Evolutionary conservation across 2,329 filamentous ascomycete species (phyloP).

Genomic region (Colletotrichum siamense): DNA sequence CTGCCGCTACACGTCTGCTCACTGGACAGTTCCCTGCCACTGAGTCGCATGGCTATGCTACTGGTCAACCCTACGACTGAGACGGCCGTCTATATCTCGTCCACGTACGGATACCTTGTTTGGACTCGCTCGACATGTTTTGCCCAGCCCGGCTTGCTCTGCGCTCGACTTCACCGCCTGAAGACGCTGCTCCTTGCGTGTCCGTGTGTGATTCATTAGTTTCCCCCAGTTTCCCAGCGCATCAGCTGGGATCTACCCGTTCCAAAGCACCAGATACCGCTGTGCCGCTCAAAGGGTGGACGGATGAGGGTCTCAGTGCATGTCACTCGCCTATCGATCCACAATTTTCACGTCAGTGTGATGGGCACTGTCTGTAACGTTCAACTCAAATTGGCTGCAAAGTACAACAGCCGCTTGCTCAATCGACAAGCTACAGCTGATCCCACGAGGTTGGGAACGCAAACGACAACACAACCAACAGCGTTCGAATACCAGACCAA

Average conservation of each 20-base stretch:
- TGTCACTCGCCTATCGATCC: conserved; percentile 5
- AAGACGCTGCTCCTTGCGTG: conserved; percentile 9
- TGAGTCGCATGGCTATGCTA: background rate
- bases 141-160: background rate
- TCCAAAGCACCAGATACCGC: background rate
- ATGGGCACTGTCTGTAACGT: background rate
- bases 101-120: background rate
- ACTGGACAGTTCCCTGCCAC: background rate
- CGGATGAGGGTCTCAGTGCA: conserved; percentile 9
- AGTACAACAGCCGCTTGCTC: background rate
- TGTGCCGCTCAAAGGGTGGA: background rate
- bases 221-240: background rate
- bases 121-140: background rate
- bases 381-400: background rate
- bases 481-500: background rate
- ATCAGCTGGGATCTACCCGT: conserved; percentile 14
- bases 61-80: background rate
- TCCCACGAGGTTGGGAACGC: background rate
- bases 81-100: background rate
- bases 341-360: conserved; percentile 17
- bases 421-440: background rate
- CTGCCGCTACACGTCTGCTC: background rate
- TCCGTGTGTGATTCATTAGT: conserved; percentile 14
- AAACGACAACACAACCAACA: background rate
- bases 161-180: conserved; percentile 14